Conservation (phyloP, 305 asterid genomes). For the Ilex paraguariensis region DNA sequence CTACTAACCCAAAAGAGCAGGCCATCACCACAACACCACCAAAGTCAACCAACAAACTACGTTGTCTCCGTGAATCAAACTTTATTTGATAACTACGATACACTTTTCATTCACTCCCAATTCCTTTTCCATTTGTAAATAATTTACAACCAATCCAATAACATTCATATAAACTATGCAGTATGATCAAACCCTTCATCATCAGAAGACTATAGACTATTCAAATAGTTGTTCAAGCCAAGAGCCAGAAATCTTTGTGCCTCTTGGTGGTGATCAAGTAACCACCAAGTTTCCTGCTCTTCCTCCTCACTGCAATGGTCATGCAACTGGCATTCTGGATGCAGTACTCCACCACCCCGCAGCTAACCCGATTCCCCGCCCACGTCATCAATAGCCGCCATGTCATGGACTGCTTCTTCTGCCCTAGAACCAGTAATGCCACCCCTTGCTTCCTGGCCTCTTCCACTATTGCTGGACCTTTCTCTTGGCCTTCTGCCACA, state of each 20-base stretch:
- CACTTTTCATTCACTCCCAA: no score
- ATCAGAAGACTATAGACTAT: not conserved
- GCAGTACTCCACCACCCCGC: slow-evolving; percentile 74
- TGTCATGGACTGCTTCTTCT: slow-evolving; percentile 57
- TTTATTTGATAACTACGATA: no score
- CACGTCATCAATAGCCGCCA: slow-evolving; percentile 77
- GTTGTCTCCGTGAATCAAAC: no score
- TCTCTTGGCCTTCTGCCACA: slow-evolving; percentile 65
- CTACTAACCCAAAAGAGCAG: no score
- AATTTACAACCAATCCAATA: no score
- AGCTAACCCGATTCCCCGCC: slow-evolving; percentile 40
- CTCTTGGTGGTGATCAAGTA: slow-evolving; percentile 69
- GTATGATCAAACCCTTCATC: not conserved
- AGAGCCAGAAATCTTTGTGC: slow-evolving; percentile 72
- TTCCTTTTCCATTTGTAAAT: no score
- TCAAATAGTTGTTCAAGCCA: slow-evolving; percentile 41
- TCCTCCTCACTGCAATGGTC: slow-evolving; percentile 78
- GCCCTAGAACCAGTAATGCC: slow-evolving; percentile 60
- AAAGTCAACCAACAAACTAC: no score
- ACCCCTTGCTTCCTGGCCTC: slow-evolving; percentile 48
- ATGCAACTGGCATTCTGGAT: slow-evolving; percentile 78
- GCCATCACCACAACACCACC: no score
- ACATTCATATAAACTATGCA: no score
- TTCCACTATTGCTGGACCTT: slow-evolving; percentile 55
- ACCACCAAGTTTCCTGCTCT: slow-evolving; percentile 75